These are phyloP conservation scores for Rhynchospora breviuscula DNA, from an alignment of 176 grass and related monocot genomes.

Conservation along the genomic window DNA sequence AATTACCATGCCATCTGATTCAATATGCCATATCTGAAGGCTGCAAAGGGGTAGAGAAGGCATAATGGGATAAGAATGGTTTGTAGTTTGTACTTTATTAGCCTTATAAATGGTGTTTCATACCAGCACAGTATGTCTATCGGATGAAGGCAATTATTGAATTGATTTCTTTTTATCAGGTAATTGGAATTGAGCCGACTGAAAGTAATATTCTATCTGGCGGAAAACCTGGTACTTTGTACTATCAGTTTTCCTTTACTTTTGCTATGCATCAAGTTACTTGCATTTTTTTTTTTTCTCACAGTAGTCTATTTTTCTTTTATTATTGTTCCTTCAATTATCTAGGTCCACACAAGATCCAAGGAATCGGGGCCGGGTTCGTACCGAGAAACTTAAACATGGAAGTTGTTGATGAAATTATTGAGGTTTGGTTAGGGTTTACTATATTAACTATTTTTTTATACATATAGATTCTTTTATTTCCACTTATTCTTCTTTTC, in stretches of 20 bases:
- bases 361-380: constrained; percentile 91
- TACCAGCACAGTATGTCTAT: background rate
- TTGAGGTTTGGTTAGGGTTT: constrained; percentile 45
- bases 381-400: constrained; percentile 81
- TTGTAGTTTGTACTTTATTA: background rate
- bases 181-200: constrained; percentile 89
- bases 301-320: background rate
- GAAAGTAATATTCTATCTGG: constrained; percentile 94
- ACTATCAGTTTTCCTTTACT: background rate
- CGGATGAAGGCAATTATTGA: background rate
- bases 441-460: background rate
- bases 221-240: constrained; percentile 69
- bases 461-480: background rate
- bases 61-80: background rate
- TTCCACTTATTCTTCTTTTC: constrained; percentile 17
- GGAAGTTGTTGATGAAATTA: constrained; percentile 70
- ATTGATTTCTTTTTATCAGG: constrained; percentile 31
- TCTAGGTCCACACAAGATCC: constrained; percentile 96
- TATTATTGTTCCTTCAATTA: background rate
- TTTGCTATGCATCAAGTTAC: background rate
- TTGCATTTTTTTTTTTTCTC: background rate
- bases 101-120: background rate
- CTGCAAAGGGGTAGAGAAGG: background rate
- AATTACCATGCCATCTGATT: background rate
- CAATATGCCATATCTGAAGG: background rate